phyloP scores from a whole-genome alignment of 305 asterid species.

The Striga hermonthica region DNA sequence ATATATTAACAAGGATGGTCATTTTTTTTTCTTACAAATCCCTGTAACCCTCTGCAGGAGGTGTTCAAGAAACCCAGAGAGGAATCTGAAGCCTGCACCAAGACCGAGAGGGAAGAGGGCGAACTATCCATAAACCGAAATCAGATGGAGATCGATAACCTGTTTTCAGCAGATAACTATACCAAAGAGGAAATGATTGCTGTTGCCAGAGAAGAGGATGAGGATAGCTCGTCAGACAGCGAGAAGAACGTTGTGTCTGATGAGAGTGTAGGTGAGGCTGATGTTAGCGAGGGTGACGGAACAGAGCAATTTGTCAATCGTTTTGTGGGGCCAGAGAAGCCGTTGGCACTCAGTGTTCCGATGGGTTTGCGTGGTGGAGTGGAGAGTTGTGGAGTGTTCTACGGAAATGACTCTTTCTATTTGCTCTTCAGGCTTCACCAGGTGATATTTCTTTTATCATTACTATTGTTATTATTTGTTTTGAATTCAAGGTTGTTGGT shows the following conservation, averaged over 20 bases:
- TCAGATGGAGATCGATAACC: slow-evolving; percentile 29
- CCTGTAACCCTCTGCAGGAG: slow-evolving; percentile 40
- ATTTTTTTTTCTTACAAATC: no score
- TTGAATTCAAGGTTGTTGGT: not conserved
- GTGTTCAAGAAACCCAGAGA: slow-evolving; percentile 37
- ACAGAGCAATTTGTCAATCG: slow-evolving; percentile 43
- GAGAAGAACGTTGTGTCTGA: slow-evolving; percentile 75
- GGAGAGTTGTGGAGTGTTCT: slow-evolving; percentile 51
- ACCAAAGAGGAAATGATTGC: slow-evolving; percentile 52
- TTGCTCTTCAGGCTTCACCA: slow-evolving; percentile 88
- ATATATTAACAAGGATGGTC: not conserved
- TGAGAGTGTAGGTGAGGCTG: slow-evolving; percentile 81
- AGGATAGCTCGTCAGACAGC: slow-evolving; percentile 65
- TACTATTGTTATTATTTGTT: no score
- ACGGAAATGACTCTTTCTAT: slow-evolving; percentile 88
- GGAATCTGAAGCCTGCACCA: slow-evolving; percentile 40
- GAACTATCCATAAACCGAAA: slow-evolving; percentile 67
- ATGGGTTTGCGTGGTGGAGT: slow-evolving; percentile 40
- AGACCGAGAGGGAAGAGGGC: slow-evolving; percentile 68
- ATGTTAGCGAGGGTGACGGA: slow-evolving; percentile 57
- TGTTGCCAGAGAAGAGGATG: slow-evolving; percentile 55
- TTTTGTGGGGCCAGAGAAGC: slow-evolving; percentile 55
- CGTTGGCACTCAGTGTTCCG: slow-evolving; percentile 55
- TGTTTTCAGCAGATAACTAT: no score
- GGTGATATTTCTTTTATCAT: slow-evolving; percentile 42